Base-by-base conservation (phyloP, 2,329 filamentous ascomycete genomes). In the Ophiostoma piceae region DNA sequence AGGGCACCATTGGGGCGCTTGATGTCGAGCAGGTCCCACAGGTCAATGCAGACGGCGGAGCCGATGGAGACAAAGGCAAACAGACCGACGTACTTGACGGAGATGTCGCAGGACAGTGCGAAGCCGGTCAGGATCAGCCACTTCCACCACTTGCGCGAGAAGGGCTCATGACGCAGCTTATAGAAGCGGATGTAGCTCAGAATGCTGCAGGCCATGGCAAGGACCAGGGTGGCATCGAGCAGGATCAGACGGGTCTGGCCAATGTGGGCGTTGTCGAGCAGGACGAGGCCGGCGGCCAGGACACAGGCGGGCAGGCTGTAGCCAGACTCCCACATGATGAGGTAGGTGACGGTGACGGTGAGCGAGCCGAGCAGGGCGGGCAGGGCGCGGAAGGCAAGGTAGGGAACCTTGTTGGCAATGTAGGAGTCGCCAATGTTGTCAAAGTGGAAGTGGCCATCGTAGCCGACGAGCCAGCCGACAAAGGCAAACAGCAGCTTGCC, bases 301-400 rank as follows among this genome's bases (percentile, higher is more conserved):
- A 98, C 83, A 78, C 92, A 96, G 70, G 95, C 95, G 12, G 95
- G 95, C 60, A 99, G 84, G 74, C 92, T 97, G 82, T 99, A 99
- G 73, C 94, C 95, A 67, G 95, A 98, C 81, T 99, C 95, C 95
- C 95, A 99, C 95, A 99, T 99, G 80, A 97, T 99, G 78, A 96
- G 82, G 80, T 96, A 99, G 70, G 92, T 89, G 66, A 94, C 91
- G n/a, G 94, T 91, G 68, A 99, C 92, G 12, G 95, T 99, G 74
- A 99, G 83, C 70, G 95, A 90, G 74, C 95, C 95, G 75, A 98
- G 88, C 67, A 95, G 87, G 71, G 95, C 95, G 60, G 95, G 95
- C 84, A 99, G 87, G 65, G 94, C 91, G 75, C 95, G 92, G 82
- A 96, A 97, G 72, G 95, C 94, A 73, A 99, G 91, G 79, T 99